Percentiles rank a stretch among this genome's conserved stretches.
These are phyloP conservation scores for Rhodotorula paludigena DNA, from an alignment of 768 basidiomycete genomes.

Conservation along the genomic window DNA sequence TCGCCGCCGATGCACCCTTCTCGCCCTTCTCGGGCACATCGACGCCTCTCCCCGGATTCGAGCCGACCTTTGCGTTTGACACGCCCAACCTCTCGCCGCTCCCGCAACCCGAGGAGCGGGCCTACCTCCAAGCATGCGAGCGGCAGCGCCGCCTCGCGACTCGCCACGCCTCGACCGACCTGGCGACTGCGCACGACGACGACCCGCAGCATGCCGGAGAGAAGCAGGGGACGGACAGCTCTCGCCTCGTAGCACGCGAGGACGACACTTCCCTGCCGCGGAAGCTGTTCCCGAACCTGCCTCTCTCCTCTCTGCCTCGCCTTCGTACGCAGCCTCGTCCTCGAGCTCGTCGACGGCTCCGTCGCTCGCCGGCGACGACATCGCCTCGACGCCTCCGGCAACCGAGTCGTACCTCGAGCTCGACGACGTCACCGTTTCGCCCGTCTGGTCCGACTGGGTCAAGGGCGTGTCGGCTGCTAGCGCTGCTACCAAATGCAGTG, in stretches of 20 bases:
- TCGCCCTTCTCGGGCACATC: slow-evolving; percentile 3
- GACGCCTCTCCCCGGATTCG: slow-evolving; percentile 3
- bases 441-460: slow-evolving; percentile 26
- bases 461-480: not conserved
- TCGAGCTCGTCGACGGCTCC: not conserved
- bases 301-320: not conserved
- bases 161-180: slow-evolving; percentile 1
- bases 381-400: slow-evolving; percentile 9
- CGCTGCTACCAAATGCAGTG: not conserved
- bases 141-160: slow-evolving; percentile 5
- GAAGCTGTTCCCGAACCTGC: slow-evolving; percentile 17
- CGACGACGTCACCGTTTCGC: slow-evolving; percentile 10
- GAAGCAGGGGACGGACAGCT: slow-evolving; percentile 4
- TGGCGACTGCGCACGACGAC: not conserved
- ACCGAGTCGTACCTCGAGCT: slow-evolving; percentile 26
- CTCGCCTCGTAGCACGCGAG: slow-evolving; percentile 42
- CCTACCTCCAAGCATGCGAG: slow-evolving; percentile 20
- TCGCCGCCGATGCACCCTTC: not conserved
- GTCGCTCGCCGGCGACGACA: not conserved
- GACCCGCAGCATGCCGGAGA: not conserved
- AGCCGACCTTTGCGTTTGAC: slow-evolving; percentile 37
- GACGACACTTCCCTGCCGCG: slow-evolving; percentile 38
- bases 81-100: slow-evolving; percentile 16
- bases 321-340: not conserved
- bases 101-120: slow-evolving; percentile 24